Conservation (phyloP, 768 basidiomycete genomes). For the Hortiboletus flavorubellus region DNA sequence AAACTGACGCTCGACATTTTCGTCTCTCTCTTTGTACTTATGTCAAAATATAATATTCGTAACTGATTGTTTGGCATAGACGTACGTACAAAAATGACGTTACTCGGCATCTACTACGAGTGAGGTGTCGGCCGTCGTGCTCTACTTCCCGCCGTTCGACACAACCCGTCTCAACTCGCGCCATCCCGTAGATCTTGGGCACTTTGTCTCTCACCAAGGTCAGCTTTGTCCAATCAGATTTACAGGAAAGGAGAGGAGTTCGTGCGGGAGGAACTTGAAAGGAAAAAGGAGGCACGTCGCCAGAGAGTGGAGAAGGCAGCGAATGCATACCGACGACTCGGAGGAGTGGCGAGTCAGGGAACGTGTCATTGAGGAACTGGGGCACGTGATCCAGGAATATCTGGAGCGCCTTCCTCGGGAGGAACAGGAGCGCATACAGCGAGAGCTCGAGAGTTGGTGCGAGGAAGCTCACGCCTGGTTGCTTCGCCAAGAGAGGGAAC, state of each 20-base stretch:
- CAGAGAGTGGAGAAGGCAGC: constrained; percentile 13
- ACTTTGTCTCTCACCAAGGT: background rate
- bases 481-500: constrained; percentile 15
- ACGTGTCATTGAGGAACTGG: constrained; percentile 18
- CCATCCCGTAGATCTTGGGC: background rate
- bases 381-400: constrained; percentile 23
- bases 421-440: constrained; percentile 5
- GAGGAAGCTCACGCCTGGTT: constrained; percentile 2
- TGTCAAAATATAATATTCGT: no score
- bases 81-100: no score
- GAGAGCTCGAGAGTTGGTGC: constrained; percentile 13
- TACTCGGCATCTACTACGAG: no score
- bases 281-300: background rate
- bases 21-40: no score
- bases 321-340: constrained; percentile 9
- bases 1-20: no score
- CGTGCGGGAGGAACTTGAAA: constrained; percentile 6
- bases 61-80: no score
- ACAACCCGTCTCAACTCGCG: background rate
- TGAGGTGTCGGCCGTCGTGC: no score
- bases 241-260: constrained; percentile 21
- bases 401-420: constrained; percentile 16
- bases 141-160: no score
- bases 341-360: constrained; percentile 3
- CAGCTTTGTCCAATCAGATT: background rate